Conservation (phyloP, 768 basidiomycete genomes). For the Tulasnella sp. region DNA sequence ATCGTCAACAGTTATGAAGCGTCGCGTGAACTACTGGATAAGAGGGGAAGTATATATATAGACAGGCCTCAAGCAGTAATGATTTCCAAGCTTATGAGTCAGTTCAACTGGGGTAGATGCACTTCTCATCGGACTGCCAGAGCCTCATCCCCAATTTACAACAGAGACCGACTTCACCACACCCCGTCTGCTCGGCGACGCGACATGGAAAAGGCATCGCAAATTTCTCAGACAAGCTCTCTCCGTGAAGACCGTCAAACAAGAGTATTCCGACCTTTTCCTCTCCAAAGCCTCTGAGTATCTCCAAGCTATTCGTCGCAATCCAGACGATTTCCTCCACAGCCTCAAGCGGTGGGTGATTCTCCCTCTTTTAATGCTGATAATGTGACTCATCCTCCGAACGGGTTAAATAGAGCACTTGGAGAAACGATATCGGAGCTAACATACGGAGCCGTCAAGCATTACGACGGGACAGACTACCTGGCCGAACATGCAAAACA, state of each 20-base stretch:
- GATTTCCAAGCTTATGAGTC: background rate
- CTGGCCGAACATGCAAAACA: background rate
- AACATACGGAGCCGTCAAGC: background rate
- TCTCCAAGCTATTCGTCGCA: background rate
- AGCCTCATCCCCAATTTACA: background rate
- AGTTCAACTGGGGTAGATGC: background rate
- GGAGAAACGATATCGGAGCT: background rate
- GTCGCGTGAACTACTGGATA: background rate
- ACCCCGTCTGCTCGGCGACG: background rate
- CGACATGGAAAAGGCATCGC: background rate
- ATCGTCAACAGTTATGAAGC: background rate
- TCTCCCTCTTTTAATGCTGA: background rate
- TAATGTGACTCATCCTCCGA: background rate
- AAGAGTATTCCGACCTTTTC: background rate
- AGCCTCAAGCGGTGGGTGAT: background rate
- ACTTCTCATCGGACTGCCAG: background rate
- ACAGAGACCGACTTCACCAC: background rate
- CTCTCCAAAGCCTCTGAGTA: background rate
- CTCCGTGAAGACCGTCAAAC: background rate
- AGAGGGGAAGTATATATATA: background rate
- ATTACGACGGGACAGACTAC: background rate
- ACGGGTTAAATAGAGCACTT: background rate
- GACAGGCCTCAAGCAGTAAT: background rate
- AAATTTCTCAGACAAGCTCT: conserved; percentile 2
- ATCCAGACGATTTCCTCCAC: background rate